A percentile compares a stretch with the other conserved stretches of the same genome.
Evolutionary conservation across 2,329 filamentous ascomycete species (phyloP).

Genomic region (Aplosporella prunicola): DNA sequence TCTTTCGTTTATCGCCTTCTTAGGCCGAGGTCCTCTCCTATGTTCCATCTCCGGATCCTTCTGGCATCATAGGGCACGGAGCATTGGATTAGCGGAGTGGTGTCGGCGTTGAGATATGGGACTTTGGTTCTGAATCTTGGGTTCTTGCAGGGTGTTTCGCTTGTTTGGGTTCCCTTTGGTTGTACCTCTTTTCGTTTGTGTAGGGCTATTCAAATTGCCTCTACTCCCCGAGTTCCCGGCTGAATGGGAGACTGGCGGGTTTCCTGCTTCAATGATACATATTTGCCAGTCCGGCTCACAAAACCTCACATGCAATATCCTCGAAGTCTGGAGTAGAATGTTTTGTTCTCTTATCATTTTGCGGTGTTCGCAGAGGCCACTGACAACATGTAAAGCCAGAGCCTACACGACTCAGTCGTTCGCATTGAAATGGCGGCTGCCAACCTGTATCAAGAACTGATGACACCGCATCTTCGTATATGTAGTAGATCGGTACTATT

Average conservation of each 20-base stretch:
- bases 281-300: conserved; percentile 3
- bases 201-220: conserved; percentile 19
- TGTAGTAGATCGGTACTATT: no score
- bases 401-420: no score
- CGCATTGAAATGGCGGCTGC: no score
- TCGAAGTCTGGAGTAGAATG: no score
- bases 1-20: conserved; percentile 4
- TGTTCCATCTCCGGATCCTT: conserved; percentile 7
- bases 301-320: no score
- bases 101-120: conserved; percentile 6
- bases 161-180: not conserved
- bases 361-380: no score
- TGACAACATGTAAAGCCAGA: no score
- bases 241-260: not conserved
- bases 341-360: no score
- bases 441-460: no score
- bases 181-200: no score
- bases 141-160: not conserved
- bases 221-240: no score
- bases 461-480: no score
- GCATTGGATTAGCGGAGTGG: conserved; percentile 9
- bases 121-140: conserved; percentile 1
- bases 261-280: conserved; percentile 8
- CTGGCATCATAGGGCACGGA: conserved; percentile 3
- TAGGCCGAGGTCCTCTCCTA: conserved; percentile 9